phyloP scores from a whole-genome alignment of 2,329 filamentous ascomycete species.

The Myriosclerotinia curreyana region DNA sequence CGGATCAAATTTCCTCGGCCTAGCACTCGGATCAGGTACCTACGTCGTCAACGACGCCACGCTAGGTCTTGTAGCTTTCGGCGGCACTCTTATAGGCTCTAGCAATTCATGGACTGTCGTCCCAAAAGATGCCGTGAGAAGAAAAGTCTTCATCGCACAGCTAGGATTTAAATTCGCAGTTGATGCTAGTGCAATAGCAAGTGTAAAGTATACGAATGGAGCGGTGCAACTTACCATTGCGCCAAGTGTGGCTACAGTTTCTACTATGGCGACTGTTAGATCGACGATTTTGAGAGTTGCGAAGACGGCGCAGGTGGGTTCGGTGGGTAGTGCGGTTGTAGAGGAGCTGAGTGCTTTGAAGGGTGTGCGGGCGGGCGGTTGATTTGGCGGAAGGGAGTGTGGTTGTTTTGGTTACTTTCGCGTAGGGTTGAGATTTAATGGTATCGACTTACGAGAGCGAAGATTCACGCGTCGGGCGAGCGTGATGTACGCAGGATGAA shows the following conservation, averaged over 20 bases:
- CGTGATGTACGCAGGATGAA: no score
- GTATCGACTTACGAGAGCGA: not conserved
- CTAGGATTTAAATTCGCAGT: conserved; percentile 44
- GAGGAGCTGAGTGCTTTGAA: not conserved
- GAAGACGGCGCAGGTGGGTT: conserved; percentile 22
- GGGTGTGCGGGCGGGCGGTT: conserved; percentile 22
- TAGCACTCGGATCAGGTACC: conserved; percentile 49
- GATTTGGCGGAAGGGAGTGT: conserved; percentile 11
- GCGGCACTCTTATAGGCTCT: conserved; percentile 43
- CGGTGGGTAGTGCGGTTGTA: conserved; percentile 7
- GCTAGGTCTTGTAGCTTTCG: conserved; percentile 50
- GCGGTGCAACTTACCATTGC: conserved; percentile 17
- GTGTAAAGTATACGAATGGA: conserved; percentile 40
- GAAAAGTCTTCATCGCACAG: conserved; percentile 49
- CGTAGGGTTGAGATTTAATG: not conserved
- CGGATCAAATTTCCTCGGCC: conserved; percentile 52
- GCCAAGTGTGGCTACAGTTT: conserved; percentile 19
- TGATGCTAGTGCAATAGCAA: conserved; percentile 46
- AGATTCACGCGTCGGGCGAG: not conserved
- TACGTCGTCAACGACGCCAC: conserved; percentile 48
- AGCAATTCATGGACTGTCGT: conserved; percentile 38
- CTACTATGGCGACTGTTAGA: conserved; percentile 3
- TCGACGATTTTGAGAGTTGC: conserved; percentile 24
- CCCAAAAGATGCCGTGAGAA: conserved; percentile 48
- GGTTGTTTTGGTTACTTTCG: conserved; percentile 34